phyloP scores from a whole-genome alignment of 768 basidiomycete species.

The Collybiopsis luxurians region DNA sequence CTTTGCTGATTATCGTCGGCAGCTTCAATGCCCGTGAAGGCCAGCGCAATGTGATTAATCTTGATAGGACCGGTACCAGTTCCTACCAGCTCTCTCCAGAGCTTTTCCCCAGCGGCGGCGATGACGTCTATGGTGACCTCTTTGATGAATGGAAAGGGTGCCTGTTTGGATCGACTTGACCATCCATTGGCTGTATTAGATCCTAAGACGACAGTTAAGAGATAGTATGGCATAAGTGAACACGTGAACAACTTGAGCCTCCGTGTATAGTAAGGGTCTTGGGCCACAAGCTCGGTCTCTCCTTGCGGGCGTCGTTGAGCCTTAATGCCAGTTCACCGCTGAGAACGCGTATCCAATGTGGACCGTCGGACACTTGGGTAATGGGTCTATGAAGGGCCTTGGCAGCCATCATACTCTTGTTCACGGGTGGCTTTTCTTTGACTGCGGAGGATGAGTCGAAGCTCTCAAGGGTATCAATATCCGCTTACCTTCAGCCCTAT shows the following conservation, averaged over 20 bases:
- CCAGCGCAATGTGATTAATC: slow-evolving; percentile 68
- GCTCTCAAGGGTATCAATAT: not conserved
- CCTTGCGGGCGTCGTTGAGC: slow-evolving; percentile 76
- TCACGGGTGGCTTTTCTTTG: slow-evolving; percentile 74
- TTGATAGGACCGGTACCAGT: slow-evolving; percentile 47
- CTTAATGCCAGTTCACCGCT: slow-evolving; percentile 88
- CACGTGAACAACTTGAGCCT: slow-evolving; percentile 52
- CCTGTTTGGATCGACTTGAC: slow-evolving; percentile 73
- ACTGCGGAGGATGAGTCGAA: slow-evolving; percentile 43
- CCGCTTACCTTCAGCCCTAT: slow-evolving; percentile 75
- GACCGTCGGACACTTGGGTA: slow-evolving; percentile 68
- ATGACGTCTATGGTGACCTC: slow-evolving; percentile 77
- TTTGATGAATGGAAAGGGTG: slow-evolving; percentile 79
- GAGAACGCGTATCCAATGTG: slow-evolving; percentile 89
- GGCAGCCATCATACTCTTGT: slow-evolving; percentile 95
- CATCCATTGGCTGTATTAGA: slow-evolving; percentile 58
- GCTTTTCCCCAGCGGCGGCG: slow-evolving; percentile 67
- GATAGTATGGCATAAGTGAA: too few species aligned
- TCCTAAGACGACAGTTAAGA: slow-evolving; percentile 3
- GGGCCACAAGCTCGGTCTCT: slow-evolving; percentile 81
- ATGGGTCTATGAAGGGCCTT: slow-evolving; percentile 88
- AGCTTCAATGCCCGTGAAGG: slow-evolving; percentile 75
- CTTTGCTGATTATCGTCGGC: slow-evolving; percentile 78
- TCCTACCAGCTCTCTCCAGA: slow-evolving; percentile 88
- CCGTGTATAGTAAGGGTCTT: slow-evolving; percentile 83